Conservation (phyloP, 164 flowering plant genomes). For the Magnolia kwangsiensis region DNA sequence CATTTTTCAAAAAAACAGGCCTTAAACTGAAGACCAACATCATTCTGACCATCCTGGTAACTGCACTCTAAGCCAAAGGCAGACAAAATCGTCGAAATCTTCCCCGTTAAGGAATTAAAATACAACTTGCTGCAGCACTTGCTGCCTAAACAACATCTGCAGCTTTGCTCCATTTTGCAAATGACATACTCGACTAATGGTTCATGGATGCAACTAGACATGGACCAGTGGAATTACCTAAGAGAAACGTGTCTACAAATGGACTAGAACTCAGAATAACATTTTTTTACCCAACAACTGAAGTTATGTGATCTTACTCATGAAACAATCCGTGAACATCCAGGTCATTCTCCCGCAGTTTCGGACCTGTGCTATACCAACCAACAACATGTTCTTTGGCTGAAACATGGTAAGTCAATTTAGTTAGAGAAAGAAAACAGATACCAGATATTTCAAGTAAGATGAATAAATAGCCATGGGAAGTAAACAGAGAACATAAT, state of each 20-base stretch:
- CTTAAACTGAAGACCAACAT: background rate
- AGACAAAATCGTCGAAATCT: too few relatives aligned
- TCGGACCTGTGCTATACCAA: conserved; percentile 99
- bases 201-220: background rate
- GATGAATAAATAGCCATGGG: background rate
- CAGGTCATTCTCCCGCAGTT: conserved; percentile 86
- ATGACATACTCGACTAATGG: background rate
- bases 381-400: conserved; percentile 99
- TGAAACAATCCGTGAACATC: conserved; percentile 73
- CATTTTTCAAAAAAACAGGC: too few relatives aligned
- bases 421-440: background rate
- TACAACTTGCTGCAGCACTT: background rate
- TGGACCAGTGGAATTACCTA: background rate
- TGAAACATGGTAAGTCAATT: conserved; percentile 30
- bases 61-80: too few relatives aligned
- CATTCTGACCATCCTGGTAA: background rate
- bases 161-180: background rate
- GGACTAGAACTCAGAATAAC: background rate
- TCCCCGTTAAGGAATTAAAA: background rate
- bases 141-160: background rate
- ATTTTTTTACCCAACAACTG: background rate
- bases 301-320: conserved; percentile 49
- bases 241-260: background rate
- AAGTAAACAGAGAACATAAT: background rate
- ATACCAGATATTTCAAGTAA: background rate